Evolutionary conservation across 495 filamentous ascomycete species (phyloP).

Genomic region (Trichoderma gamsii): DNA sequence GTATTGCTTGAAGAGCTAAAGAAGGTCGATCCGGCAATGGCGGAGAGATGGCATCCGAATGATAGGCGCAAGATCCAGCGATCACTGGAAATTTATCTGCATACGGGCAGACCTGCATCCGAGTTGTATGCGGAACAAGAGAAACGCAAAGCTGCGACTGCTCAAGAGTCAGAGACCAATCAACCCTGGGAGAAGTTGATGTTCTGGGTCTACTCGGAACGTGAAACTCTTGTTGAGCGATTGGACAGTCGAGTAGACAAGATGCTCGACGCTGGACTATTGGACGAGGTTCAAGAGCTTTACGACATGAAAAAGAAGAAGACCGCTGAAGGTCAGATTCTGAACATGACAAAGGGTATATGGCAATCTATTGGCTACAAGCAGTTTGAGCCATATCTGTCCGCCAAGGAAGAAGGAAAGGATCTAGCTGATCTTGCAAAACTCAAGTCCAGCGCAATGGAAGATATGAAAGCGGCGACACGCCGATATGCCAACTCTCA

Average conservation of each 20-base stretch:
- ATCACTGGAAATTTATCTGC: slow-evolving; percentile 82
- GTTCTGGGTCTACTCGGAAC: slow-evolving; percentile 80
- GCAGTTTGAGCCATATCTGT: slow-evolving; percentile 69
- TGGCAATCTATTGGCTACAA: slow-evolving; percentile 97
- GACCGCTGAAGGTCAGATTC: slow-evolving; percentile 39
- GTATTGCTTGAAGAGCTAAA: slow-evolving; percentile 63
- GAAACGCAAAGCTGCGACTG: slow-evolving; percentile 26
- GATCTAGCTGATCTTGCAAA: slow-evolving; percentile 32
- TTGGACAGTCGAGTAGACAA: slow-evolving; percentile 71
- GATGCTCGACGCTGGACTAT: slow-evolving; percentile 73
- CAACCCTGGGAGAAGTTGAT: slow-evolving; percentile 62
- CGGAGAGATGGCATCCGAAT: slow-evolving; percentile 86
- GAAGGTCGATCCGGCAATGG: slow-evolving; percentile 84
- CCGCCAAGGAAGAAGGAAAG: slow-evolving; percentile 38
- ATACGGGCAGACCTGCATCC: slow-evolving; percentile 71
- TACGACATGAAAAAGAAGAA: slow-evolving; percentile 47
- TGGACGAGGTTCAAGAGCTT: slow-evolving; percentile 58
- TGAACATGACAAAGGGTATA: slow-evolving; percentile 74
- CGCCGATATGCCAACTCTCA: slow-evolving; percentile 83
- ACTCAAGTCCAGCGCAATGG: slow-evolving; percentile 33
- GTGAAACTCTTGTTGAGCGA: slow-evolving; percentile 57
- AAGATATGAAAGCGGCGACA: slow-evolving; percentile 67
- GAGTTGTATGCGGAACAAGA: slow-evolving; percentile 81
- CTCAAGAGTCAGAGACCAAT: slow-evolving; percentile 16
- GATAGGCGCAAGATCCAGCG: slow-evolving; percentile 84